These are phyloP conservation scores for Persicaria maculosa DNA, from an alignment of 148 eudicot species.

Conservation along the genomic window DNA sequence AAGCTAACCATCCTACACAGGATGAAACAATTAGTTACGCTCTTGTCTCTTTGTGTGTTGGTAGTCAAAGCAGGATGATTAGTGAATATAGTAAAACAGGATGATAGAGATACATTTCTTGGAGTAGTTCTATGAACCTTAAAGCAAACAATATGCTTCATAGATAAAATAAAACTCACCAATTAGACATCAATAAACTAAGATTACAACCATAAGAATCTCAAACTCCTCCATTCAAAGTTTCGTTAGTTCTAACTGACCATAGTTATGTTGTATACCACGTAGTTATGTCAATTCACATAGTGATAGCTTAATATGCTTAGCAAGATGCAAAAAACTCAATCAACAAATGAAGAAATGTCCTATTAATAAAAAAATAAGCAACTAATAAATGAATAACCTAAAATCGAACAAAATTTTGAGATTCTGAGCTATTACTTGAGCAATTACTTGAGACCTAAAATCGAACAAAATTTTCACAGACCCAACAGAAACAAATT, in stretches of 20 bases:
- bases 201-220: background rate
- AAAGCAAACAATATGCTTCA: background rate
- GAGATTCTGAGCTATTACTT: too few relatives aligned
- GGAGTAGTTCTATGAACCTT: background rate
- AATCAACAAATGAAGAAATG: slow-evolving; percentile 13
- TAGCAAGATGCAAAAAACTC: background rate
- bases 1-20: background rate
- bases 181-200: background rate
- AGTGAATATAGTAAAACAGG: background rate
- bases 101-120: background rate
- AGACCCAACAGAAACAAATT: too few relatives aligned
- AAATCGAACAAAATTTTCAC: too few relatives aligned
- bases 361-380: too few relatives aligned
- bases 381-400: too few relatives aligned
- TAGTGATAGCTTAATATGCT: background rate
- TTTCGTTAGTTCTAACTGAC: background rate
- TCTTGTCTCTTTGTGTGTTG: background rate
- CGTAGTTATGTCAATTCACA: background rate
- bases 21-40: background rate
- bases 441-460: too few relatives aligned
- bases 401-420: too few relatives aligned
- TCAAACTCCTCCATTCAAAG: background rate
- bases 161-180: background rate
- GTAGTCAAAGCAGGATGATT: background rate
- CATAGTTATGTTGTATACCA: background rate